Percentiles rank a stretch among this genome's conserved stretches.
These are phyloP conservation scores for Ascochyta pisi DNA, from an alignment of 2,329 filamentous ascomycete genomes.

Conservation along the genomic window DNA sequence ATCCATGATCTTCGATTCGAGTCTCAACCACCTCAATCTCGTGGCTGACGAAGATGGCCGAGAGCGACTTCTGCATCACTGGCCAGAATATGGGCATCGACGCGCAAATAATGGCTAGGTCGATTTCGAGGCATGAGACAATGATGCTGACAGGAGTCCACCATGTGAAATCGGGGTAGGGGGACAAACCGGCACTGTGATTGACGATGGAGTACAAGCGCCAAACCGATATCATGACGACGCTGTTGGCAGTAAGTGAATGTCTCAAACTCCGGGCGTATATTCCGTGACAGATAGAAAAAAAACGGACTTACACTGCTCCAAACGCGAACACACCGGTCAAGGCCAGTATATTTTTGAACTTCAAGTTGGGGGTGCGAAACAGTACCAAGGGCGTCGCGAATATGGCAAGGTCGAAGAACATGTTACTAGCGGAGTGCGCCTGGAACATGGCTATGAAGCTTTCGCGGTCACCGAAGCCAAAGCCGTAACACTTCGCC, in stretches of 20 bases:
- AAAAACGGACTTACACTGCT: conserved; percentile 35
- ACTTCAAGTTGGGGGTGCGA: conserved; percentile 31
- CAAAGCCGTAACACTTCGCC: conserved; percentile 41
- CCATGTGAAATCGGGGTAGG: conserved; percentile 45
- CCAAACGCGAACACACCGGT: conserved; percentile 42
- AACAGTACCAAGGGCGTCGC: conserved; percentile 42
- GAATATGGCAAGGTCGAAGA: conserved; percentile 44
- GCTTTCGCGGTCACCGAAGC: conserved; percentile 20
- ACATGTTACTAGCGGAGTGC: conserved; percentile 45
- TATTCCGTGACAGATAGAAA: background rate
- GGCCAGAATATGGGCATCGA: conserved; percentile 49
- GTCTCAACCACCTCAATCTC: conserved; percentile 45
- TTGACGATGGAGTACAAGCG: conserved; percentile 39
- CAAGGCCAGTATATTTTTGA: conserved; percentile 40
- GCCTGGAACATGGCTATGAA: conserved; percentile 38
- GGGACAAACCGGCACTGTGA: conserved; percentile 37
- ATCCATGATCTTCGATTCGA: conserved; percentile 31
- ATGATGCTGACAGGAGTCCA: conserved; percentile 35
- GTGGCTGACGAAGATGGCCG: conserved; percentile 43
- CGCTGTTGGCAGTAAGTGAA: conserved; percentile 30
- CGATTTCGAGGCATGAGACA: conserved; percentile 42
- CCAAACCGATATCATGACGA: conserved; percentile 40
- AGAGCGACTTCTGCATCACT: conserved; percentile 33
- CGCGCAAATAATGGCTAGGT: conserved; percentile 44
- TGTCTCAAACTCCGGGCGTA: background rate